Conservation (phyloP, 345 rosid genomes). For the Aurinia saxatilis region DNA sequence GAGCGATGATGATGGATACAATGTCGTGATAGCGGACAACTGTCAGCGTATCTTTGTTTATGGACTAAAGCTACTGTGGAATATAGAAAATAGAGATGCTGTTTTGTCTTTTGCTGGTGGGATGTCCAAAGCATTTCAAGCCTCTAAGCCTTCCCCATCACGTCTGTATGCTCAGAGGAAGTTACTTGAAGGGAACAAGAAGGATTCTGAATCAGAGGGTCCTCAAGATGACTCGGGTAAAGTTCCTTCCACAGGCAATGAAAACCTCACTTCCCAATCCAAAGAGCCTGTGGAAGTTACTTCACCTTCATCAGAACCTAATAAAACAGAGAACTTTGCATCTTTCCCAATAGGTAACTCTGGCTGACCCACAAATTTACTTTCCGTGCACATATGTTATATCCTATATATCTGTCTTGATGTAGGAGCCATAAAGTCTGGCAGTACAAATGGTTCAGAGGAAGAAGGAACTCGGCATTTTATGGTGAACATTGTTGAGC, state of each 20-base stretch:
- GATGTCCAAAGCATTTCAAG: conserved; percentile 81
- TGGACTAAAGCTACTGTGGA: conserved; percentile 82
- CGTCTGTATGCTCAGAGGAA: conserved; percentile 83
- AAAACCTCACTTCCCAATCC: conserved; percentile 30
- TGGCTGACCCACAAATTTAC: neutral
- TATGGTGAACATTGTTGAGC: conserved; percentile 95
- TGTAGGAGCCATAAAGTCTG: conserved; percentile 41
- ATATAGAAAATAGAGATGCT: conserved; percentile 83
- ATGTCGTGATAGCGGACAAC: conserved; percentile 87
- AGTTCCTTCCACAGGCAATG: conserved; percentile 23
- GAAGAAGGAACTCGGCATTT: conserved; percentile 81
- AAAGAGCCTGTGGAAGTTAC: conserved; percentile 35
- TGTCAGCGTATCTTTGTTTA: conserved; percentile 89
- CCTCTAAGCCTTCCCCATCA: conserved; percentile 86
- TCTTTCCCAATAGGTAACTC: conserved; percentile 50
- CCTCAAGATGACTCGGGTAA: conserved; percentile 35
- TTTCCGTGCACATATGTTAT: neutral
- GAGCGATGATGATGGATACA: conserved; percentile 92
- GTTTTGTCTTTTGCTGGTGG: conserved; percentile 92
- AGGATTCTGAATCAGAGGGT: conserved; percentile 33
- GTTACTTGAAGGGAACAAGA: conserved; percentile 60
- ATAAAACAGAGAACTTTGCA: conserved; percentile 38
- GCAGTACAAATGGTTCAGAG: conserved; percentile 44
- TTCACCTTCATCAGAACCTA: conserved; percentile 39
- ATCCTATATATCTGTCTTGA: conserved; percentile 16